Conservation (phyloP, 805 yeast species). For the Candida hungchunana region DNA sequence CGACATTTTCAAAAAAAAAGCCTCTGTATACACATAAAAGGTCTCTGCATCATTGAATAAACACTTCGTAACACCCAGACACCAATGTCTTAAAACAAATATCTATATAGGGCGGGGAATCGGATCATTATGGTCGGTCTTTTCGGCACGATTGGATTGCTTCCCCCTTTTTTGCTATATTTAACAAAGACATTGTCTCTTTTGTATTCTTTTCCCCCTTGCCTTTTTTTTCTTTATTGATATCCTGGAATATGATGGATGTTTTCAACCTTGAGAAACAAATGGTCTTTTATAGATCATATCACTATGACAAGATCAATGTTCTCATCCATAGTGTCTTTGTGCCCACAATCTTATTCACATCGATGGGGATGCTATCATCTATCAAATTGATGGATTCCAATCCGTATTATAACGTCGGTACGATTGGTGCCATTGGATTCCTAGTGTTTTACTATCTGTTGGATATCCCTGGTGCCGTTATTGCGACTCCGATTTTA, state of each 20-base stretch:
- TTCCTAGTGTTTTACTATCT: constrained; percentile 57
- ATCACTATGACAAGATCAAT: constrained; percentile 52
- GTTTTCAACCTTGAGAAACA: constrained; percentile 30
- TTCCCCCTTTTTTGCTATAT: not conserved
- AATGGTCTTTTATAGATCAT: constrained; percentile 56
- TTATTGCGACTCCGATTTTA: constrained; percentile 39
- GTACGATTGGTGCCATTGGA: constrained; percentile 39
- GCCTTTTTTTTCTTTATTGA: not conserved
- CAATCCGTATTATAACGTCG: constrained; percentile 35
- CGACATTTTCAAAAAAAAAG: too few relatives aligned
- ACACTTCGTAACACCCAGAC: not conserved
- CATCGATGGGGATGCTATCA: constrained; percentile 42
- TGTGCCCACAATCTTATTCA: constrained; percentile 70
- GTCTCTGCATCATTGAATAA: not conserved
- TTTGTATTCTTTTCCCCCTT: too few relatives aligned
- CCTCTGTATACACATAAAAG: too few relatives aligned
- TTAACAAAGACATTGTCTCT: not conserved
- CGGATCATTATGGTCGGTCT: not conserved
- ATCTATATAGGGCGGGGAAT: not conserved
- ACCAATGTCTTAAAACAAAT: too few relatives aligned
- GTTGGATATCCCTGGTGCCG: constrained; percentile 51
- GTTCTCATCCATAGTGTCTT: constrained; percentile 73
- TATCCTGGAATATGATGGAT: constrained; percentile 1
- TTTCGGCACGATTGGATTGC: not conserved
- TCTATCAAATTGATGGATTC: constrained; percentile 23